Evolutionary conservation across 2,329 filamentous ascomycete genomes (phyloP).

Genomic region (Mycosphaerella sp.): DNA sequence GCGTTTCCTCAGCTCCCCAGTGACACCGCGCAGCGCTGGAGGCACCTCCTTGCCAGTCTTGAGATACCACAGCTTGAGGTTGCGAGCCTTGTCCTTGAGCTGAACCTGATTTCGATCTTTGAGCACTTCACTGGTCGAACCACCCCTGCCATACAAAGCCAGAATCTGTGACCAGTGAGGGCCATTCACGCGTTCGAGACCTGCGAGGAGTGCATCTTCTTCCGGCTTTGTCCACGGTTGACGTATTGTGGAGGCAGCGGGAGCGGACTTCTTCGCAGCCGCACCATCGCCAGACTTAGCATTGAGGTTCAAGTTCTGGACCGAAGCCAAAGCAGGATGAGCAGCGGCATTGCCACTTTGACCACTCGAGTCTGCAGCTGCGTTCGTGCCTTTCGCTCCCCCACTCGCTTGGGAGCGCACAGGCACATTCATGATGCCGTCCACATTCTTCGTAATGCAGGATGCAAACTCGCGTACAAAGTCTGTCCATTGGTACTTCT

Average conservation of each 20-base stretch:
- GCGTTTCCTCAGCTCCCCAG: constrained; percentile 75
- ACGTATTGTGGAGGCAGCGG: constrained; percentile 35
- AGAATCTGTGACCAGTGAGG: constrained; percentile 93
- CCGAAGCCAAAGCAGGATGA: constrained; percentile 1
- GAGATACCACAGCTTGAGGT: constrained; percentile 83
- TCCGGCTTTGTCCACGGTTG: constrained; percentile 85
- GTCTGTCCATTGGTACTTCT: constrained; percentile 58
- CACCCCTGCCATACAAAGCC: constrained; percentile 71
- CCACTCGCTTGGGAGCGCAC: constrained; percentile 20
- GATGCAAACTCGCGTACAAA: constrained; percentile 54
- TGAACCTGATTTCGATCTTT: constrained; percentile 89
- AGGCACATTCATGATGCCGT: constrained; percentile 35
- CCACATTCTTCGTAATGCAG: constrained; percentile 54
- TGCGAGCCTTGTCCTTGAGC: constrained; percentile 85
- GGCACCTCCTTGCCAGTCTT: constrained; percentile 90
- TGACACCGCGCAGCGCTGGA: constrained; percentile 79
- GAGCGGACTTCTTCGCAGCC: constrained; percentile 15
- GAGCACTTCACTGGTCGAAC: constrained; percentile 72
- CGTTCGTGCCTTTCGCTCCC: constrained; percentile 9
- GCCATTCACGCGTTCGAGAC: constrained; percentile 79
- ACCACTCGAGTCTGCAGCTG: constrained; percentile 4
- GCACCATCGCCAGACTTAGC: constrained; percentile 4
- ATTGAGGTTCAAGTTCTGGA: constrained; percentile 3
- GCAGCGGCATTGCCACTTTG: not conserved
- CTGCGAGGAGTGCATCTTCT: constrained; percentile 82